These are phyloP conservation scores for Aspergillus pseudonomiae DNA, from an alignment of 2,329 filamentous ascomycete genomes.

Conservation along the genomic window DNA sequence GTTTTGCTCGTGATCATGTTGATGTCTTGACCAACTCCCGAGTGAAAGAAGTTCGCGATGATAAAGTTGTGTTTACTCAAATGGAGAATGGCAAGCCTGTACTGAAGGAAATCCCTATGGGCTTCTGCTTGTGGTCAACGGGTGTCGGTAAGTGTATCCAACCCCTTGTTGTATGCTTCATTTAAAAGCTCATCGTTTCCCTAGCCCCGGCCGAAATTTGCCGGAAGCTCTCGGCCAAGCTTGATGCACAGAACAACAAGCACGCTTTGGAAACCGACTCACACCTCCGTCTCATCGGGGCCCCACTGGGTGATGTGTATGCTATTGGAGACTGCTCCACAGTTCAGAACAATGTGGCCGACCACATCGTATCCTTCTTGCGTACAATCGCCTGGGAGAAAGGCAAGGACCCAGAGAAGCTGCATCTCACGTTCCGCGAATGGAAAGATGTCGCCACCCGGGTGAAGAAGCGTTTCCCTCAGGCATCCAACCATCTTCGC, in stretches of 20 bases:
- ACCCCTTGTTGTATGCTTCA: background rate
- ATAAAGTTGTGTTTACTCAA: slow-evolving; percentile 89
- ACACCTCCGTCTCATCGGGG: slow-evolving; percentile 84
- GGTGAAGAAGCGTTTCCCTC: slow-evolving; percentile 87
- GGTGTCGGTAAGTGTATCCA: slow-evolving; percentile 64
- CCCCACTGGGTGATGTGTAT: slow-evolving; percentile 92
- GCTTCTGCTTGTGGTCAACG: slow-evolving; percentile 97
- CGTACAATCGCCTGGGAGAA: slow-evolving; percentile 89
- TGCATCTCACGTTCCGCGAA: slow-evolving; percentile 82
- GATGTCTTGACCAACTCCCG: slow-evolving; percentile 90
- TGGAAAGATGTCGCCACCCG: slow-evolving; percentile 84
- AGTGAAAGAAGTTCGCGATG: slow-evolving; percentile 81
- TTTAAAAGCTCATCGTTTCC: slow-evolving; percentile 10
- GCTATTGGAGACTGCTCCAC: slow-evolving; percentile 95
- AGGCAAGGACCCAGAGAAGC: slow-evolving; percentile 84
- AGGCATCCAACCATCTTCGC: slow-evolving; percentile 82
- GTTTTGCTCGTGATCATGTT: slow-evolving; percentile 88
- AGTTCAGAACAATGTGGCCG: slow-evolving; percentile 94
- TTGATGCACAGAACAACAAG: slow-evolving; percentile 79
- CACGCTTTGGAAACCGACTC: slow-evolving; percentile 94
- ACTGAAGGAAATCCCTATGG: slow-evolving; percentile 93
- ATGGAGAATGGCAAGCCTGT: slow-evolving; percentile 73
- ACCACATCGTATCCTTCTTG: slow-evolving; percentile 87
- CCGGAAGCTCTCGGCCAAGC: slow-evolving; percentile 73
- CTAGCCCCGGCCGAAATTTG: slow-evolving; percentile 76